Conservation (phyloP, 768 basidiomycete species). For the Harrya chromipes region DNA sequence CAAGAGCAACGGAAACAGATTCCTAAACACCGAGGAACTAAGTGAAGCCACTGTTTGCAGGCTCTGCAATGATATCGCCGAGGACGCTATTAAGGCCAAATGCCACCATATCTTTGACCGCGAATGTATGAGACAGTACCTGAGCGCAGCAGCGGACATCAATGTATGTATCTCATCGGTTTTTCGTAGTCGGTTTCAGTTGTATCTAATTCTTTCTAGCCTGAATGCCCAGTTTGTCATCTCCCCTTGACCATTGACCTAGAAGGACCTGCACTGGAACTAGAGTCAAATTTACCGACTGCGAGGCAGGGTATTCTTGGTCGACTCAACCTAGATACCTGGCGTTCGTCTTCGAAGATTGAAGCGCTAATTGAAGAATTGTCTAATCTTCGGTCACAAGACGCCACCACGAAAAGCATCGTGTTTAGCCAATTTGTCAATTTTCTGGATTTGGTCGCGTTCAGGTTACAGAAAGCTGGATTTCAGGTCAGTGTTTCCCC, state of each 20-base stretch:
- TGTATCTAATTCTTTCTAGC: slow-evolving; percentile 40
- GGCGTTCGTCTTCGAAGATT: slow-evolving; percentile 96
- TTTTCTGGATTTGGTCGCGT: slow-evolving; percentile 91
- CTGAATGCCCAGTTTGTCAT: slow-evolving; percentile 94
- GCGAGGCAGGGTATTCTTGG: slow-evolving; percentile 90
- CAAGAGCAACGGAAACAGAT: slow-evolving; percentile 69
- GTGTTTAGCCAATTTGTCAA: slow-evolving; percentile 97
- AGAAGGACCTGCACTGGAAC: slow-evolving; percentile 88
- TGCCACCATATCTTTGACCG: slow-evolving; percentile 96
- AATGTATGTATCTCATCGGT: slow-evolving; percentile 41
- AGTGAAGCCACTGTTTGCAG: slow-evolving; percentile 86
- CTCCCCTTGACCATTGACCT: slow-evolving; percentile 90
- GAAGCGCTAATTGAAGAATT: slow-evolving; percentile 96
- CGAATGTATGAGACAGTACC: slow-evolving; percentile 92
- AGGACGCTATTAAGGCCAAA: slow-evolving; percentile 93
- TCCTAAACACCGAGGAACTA: slow-evolving; percentile 50
- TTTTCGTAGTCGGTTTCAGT: not conserved
- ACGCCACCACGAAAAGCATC: slow-evolving; percentile 91
- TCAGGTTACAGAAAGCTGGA: slow-evolving; percentile 85
- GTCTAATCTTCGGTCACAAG: slow-evolving; percentile 74
- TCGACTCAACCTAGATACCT: slow-evolving; percentile 81
- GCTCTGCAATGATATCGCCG: slow-evolving; percentile 94
- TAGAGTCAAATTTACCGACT: slow-evolving; percentile 52
- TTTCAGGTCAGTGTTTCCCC: slow-evolving; percentile 62
- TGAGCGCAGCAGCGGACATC: slow-evolving; percentile 68